A percentile compares a stretch with the other conserved stretches of the same genome.
Conservation (phyloP, 805 yeast species). For the Candida silvicultrix region DNA sequence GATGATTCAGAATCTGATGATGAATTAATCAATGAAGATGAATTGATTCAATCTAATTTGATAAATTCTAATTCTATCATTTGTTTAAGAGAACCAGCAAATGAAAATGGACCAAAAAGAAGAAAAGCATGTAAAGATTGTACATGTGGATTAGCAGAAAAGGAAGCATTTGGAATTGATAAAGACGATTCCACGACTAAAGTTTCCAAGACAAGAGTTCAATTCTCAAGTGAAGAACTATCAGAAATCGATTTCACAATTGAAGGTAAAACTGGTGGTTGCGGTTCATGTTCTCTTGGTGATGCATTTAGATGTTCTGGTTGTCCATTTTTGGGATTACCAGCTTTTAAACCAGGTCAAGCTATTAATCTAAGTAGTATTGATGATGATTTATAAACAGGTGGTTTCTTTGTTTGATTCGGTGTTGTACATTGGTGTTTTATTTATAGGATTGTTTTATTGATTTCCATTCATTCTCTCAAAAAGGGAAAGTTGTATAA, state of each 20-base stretch:
- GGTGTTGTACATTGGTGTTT: background rate
- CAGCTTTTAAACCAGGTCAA: constrained; percentile 98
- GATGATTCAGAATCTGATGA: constrained; percentile 19
- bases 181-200: constrained; percentile 38
- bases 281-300: constrained; percentile 95
- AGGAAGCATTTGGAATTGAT: constrained; percentile 57
- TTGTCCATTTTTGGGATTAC: constrained; percentile 94
- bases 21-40: constrained; percentile 32
- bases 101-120: constrained; percentile 39
- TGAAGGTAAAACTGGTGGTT: constrained; percentile 96
- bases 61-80: constrained; percentile 33
- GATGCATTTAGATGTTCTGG: constrained; percentile 99
- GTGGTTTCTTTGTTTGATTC: background rate
- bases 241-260: constrained; percentile 92
- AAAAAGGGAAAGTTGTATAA: too few species aligned
- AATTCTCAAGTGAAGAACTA: constrained; percentile 56
- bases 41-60: constrained; percentile 24
- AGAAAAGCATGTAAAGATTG: constrained; percentile 97
- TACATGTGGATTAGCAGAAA: constrained; percentile 91
- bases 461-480: too few species aligned
- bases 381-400: constrained; percentile 63
- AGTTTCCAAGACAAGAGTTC: too few species aligned
- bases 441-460: too few species aligned
- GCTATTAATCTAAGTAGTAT: constrained; percentile 68
- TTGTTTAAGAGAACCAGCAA: constrained; percentile 47